Evolutionary conservation across 176 grass and related monocot species (phyloP), one percentile per base, ranked within the genome.

Genomic region (Chloris gayana): DNA sequence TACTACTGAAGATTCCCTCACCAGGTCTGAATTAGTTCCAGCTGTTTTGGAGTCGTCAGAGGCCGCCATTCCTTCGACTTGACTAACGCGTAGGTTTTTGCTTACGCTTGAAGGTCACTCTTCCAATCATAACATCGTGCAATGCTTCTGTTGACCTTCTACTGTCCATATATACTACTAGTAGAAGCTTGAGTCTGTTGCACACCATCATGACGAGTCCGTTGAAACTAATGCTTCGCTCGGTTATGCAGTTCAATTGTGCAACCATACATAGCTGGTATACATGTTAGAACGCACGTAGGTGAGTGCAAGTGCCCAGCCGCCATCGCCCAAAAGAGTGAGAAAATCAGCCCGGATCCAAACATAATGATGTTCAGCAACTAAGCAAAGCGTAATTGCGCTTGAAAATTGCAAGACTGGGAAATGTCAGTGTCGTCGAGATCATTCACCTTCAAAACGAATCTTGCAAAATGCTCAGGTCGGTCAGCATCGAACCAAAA

Each of bases 91-190:
- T 37, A 37, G 7, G 67, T 1, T 30, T 59, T 88, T 78, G 67
- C 67, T 59, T 70, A 57, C 67, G 49, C 80, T 83, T 74, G 17
- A 88, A 83, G 80, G 49, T 24, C 66, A 30, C 80, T 68, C 37
- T 29, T 88, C 35, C 60, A 61, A 81, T 30, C 72, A 79, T 67
- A 35, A 18, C 72, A 14, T 30, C 26, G 19, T 73, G 67, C 67
- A 83, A 72, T 67, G 46, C 15, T 68, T 67, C 50, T 67, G 61
- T 74, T 84, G 69, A 84, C 49, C 61, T 39, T 68, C 29, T 31
- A 77, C 33, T 50, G 56, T 72, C 58, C 30, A 49, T 41, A 14
- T 53, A 49, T 25, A 29, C 14, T 32, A 3, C 22, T 57, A 22
- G n/a, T n/a, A n/a, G n/a, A n/a, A n/a, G 31, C 24, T 71, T 29